Evolutionary conservation across 441 rosid species (phyloP).

Genomic region (Erysimum pusillum): DNA sequence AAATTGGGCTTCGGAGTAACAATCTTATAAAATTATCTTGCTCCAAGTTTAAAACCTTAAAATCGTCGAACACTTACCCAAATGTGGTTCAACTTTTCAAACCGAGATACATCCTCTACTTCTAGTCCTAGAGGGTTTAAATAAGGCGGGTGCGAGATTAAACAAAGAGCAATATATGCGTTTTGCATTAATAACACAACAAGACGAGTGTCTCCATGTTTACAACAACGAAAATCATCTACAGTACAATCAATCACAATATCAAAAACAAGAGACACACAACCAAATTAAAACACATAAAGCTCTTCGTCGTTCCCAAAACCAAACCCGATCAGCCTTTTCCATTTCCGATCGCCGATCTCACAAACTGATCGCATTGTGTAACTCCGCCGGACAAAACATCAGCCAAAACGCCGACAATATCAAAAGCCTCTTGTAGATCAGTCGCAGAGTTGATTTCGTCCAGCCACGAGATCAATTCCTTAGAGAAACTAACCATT

Average conservation of each 20-base stretch:
- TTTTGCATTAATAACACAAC: slow-evolving; percentile 34
- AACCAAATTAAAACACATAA: slow-evolving; percentile 3
- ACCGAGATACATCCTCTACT: background rate
- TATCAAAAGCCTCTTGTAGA: slow-evolving; percentile 95
- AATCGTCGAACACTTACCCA: background rate
- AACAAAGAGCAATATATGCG: slow-evolving; percentile 40
- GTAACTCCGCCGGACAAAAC: slow-evolving; percentile 80
- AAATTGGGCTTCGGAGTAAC: slow-evolving; percentile 14
- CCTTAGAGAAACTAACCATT: slow-evolving; percentile 91
- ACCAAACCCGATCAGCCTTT: slow-evolving; percentile 57
- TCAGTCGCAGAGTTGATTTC: slow-evolving; percentile 80
- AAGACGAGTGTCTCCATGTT: slow-evolving; percentile 26
- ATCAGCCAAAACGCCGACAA: slow-evolving; percentile 80
- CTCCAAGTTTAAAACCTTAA: too few relatives aligned
- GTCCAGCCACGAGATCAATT: slow-evolving; percentile 88
- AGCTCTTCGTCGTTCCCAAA: slow-evolving; percentile 29
- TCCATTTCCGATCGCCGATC: slow-evolving; percentile 79
- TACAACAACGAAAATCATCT: slow-evolving; percentile 27
- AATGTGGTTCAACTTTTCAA: background rate
- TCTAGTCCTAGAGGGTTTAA: background rate
- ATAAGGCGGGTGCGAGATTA: background rate
- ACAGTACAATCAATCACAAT: slow-evolving; percentile 38
- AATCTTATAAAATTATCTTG: background rate
- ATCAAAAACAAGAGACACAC: slow-evolving; percentile 23
- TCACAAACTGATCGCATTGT: slow-evolving; percentile 84